Base-by-base conservation (phyloP, 2,329 filamentous ascomycete species). In the Colletotrichum sp. region DNA sequence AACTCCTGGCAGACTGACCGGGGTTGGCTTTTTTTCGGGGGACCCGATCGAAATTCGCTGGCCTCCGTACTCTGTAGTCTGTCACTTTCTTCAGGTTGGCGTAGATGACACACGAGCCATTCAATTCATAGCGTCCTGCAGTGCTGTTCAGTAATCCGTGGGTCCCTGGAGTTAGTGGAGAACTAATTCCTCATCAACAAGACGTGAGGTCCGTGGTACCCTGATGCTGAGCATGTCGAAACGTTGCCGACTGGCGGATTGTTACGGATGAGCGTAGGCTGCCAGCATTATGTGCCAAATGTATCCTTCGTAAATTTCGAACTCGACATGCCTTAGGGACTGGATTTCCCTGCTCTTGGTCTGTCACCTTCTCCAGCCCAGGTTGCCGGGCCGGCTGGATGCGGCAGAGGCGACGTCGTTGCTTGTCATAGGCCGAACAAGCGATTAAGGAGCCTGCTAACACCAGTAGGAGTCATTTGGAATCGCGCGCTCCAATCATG, bases 121-220 rank as follows among this genome's bases (percentile, higher is more conserved):
- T 63, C 26, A 59, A 69, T 62, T 24, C 64, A 9, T 55, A 48
- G 52, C 34, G 58, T 26, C 7, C n/a, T 48, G 69, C 62, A 32
- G 48, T 24, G 21, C 7, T 56, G 73, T 68, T 75, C 56, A 73
- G 73, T 73, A 73, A 73, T 75, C 69, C 26, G 18, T 16, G 13
- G 21, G 24, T n/a, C 43, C 38, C 63, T 52, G 32, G 26, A 32
- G 18, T 30, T 18, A 28, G 38, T 30, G 62, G 56, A 18, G 63
- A 32, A 68, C n/a, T 21, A 10, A n/a, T 56, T 63, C 62, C 56
- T 43, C 43, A 21, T 28, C 30, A 21, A 24, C 6, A 30, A 21
- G 34, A 26, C 32, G 32, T 12, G 24, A 34, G 36, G 24, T 28
- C 26, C 14, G 28, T 56, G 61, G 24, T 26, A 62, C 14, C 32